These are phyloP conservation scores for Euphrasia arctica DNA, from an alignment of 305 asterid genomes.

Conservation along the genomic window DNA sequence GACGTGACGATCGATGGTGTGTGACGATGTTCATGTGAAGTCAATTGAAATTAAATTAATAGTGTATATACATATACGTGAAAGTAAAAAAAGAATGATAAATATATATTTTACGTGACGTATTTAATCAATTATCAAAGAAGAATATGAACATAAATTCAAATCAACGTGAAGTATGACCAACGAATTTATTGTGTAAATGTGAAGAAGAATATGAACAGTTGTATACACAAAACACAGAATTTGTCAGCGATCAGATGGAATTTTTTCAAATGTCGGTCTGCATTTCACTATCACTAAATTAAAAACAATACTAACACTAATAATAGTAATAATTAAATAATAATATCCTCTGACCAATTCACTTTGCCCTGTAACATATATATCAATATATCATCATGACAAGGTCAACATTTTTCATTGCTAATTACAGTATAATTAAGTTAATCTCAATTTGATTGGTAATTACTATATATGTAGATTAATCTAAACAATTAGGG, in stretches of 20 bases:
- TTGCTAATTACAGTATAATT: no score
- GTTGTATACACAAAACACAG: background rate
- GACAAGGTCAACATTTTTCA: slow-evolving; percentile 4
- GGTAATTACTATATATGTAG: background rate
- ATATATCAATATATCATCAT: background rate
- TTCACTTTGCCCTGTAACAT: background rate
- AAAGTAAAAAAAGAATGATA: no score
- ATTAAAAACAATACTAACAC: background rate
- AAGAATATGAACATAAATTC: no score
- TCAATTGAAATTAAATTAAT: no score
- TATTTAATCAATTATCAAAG: no score
- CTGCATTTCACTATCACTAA: slow-evolving; percentile 25
- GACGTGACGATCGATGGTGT: no score
- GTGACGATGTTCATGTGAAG: no score
- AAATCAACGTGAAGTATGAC: background rate
- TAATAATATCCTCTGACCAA: background rate
- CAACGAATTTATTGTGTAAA: background rate
- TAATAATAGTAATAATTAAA: background rate
- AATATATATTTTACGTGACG: no score
- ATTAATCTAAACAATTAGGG: background rate
- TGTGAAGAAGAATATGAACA: slow-evolving; percentile 9
- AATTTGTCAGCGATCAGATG: slow-evolving; percentile 5
- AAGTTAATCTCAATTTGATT: background rate
- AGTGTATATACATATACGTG: no score
- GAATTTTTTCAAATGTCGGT: slow-evolving; percentile 28